phyloP scores from a whole-genome alignment of 768 basidiomycete species.

The Asterophora parasitica region DNA sequence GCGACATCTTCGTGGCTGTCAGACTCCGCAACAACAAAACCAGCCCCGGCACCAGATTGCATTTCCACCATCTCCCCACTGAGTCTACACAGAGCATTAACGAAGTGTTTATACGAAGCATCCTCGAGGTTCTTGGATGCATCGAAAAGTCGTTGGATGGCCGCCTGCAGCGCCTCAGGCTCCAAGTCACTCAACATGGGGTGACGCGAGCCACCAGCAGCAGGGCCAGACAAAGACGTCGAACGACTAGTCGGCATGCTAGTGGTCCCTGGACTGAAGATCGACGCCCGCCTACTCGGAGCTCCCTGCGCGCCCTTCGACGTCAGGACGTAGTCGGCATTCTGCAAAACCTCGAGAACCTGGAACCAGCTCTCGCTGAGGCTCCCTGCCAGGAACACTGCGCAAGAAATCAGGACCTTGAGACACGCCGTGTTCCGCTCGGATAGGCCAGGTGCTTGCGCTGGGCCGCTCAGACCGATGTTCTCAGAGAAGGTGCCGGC shows the following conservation, averaged over 20 bases:
- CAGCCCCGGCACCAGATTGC: constrained; percentile 48
- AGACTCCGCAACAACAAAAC: constrained; percentile 24
- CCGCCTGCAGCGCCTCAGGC: constrained; percentile 62
- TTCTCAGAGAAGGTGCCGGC: constrained; percentile 56
- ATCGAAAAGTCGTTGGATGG: constrained; percentile 85
- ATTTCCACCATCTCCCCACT: constrained; percentile 93
- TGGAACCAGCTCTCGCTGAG: constrained; percentile 92
- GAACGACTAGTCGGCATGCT: constrained; percentile 32
- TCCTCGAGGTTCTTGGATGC: constrained; percentile 82
- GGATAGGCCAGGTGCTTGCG: constrained; percentile 69
- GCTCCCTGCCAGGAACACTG: constrained; percentile 77
- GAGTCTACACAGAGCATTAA: constrained; percentile 72
- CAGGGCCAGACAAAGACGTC: constrained; percentile 28
- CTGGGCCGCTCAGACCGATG: constrained; percentile 51
- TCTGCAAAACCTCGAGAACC: constrained; percentile 87
- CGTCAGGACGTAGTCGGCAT: constrained; percentile 87
- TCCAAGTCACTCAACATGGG: constrained; percentile 71
- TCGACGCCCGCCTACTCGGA: constrained; percentile 25
- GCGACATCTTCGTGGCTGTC: constrained; percentile 39
- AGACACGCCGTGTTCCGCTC: constrained; percentile 90
- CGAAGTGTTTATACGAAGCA: constrained; percentile 72
- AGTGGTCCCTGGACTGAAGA: constrained; percentile 26
- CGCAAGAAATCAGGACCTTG: constrained; percentile 72
- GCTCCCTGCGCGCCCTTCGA: constrained; percentile 43
- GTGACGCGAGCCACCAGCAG: constrained; percentile 35